Evolutionary conservation across 2,329 filamentous ascomycete genomes (phyloP).

Genomic region (Zasmidium angulare): DNA sequence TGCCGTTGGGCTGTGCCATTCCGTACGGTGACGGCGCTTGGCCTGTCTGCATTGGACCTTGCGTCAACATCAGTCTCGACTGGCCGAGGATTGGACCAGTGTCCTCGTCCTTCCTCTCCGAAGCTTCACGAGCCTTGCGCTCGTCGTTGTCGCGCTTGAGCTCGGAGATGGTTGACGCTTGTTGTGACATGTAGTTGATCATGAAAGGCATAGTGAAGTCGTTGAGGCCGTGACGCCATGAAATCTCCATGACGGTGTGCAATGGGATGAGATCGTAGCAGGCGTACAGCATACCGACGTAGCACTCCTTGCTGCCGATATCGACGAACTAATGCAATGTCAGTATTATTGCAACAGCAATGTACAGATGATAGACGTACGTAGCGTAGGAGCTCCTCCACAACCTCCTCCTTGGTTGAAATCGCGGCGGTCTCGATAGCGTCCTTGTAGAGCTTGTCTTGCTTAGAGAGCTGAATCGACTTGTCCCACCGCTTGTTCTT

Average conservation of each 20-base stretch:
- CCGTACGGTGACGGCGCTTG: conserved; percentile 65
- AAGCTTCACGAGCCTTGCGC: conserved; percentile 69
- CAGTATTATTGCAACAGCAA: not conserved
- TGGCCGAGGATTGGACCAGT: conserved; percentile 90
- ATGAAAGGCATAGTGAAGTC: conserved; percentile 99
- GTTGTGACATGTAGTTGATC: conserved; percentile 95
- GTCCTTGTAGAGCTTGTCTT: conserved; percentile 99
- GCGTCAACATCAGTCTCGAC: conserved; percentile 90
- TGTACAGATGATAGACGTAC: conserved; percentile 66
- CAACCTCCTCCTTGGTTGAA: conserved; percentile 84
- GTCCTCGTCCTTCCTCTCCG: conserved; percentile 86
- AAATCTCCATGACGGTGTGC: conserved; percentile 90
- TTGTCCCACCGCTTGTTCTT: conserved; percentile 99
- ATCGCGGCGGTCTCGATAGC: conserved; percentile 96
- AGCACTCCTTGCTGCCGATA: conserved; percentile 98
- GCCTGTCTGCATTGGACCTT: conserved; percentile 66
- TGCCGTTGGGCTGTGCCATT: conserved; percentile 65
- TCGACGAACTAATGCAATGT: conserved; percentile 68
- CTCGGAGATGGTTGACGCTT: conserved; percentile 77
- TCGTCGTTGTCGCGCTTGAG: conserved; percentile 97
- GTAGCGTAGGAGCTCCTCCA: conserved; percentile 93
- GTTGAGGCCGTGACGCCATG: conserved; percentile 89
- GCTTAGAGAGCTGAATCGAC: conserved; percentile 94
- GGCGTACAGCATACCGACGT: conserved; percentile 98
- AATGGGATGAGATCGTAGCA: conserved; percentile 97